A percentile compares a stretch with the other conserved stretches of the same genome.
These are phyloP conservation scores for Acacia confusa DNA, from an alignment of 306 rosid species.

Conservation along the genomic window DNA sequence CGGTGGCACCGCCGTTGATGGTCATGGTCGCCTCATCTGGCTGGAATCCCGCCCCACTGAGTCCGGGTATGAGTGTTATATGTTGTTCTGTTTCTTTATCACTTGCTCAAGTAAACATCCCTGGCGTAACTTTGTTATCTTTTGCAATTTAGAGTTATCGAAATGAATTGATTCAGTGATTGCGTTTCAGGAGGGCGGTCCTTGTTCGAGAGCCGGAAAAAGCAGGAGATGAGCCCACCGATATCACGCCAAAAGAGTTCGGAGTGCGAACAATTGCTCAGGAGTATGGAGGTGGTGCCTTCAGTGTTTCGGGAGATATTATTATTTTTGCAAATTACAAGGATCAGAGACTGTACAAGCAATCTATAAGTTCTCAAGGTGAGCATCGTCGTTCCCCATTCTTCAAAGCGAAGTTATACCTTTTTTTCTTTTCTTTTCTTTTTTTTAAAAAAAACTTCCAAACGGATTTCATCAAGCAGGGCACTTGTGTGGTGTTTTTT, in stretches of 20 bases:
- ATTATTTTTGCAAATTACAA: slow-evolving; percentile 76
- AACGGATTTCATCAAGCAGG: not conserved
- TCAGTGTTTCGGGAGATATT: slow-evolving; percentile 63
- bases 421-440: too few species aligned
- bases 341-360: slow-evolving; percentile 90
- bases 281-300: slow-evolving; percentile 95
- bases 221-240: slow-evolving; percentile 58
- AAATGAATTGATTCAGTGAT: not conserved
- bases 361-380: slow-evolving; percentile 57
- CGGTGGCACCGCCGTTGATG: slow-evolving; percentile 75
- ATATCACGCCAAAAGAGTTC: slow-evolving; percentile 80
- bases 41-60: slow-evolving; percentile 87
- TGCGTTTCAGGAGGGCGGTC: slow-evolving; percentile 66
- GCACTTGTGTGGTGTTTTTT: not conserved
- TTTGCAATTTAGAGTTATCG: not conserved
- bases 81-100: not conserved
- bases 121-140: not conserved
- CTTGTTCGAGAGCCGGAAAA: slow-evolving; percentile 76
- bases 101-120: not conserved
- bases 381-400: not conserved
- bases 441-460: too few species aligned
- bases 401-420: not conserved
- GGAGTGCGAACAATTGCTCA: slow-evolving; percentile 88
- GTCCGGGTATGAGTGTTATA: slow-evolving; percentile 53
- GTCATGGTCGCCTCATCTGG: slow-evolving; percentile 76